A percentile compares a stretch with the other conserved stretches of the same genome.
Evolutionary conservation across 1,284 basidiomycete species (phyloP).

Genomic region (Wallemia hederae): DNA sequence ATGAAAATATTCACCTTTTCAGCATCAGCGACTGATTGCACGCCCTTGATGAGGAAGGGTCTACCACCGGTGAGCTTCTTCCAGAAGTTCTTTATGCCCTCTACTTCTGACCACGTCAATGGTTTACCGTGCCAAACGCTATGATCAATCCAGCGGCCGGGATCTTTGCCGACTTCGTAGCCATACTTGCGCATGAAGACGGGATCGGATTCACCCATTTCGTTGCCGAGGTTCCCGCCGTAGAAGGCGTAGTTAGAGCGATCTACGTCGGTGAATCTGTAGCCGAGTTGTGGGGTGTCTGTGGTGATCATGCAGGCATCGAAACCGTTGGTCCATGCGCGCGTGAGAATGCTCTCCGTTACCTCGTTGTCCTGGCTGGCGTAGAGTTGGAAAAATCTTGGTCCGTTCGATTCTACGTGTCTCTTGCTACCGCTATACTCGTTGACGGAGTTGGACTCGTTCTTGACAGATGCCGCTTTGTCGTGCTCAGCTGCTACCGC

Average conservation of each 20-base stretch:
- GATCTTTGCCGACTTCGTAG: conserved; percentile 19
- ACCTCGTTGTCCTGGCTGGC: conserved; percentile 27
- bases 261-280: conserved; percentile 22
- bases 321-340: conserved; percentile 24
- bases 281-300: conserved; percentile 31
- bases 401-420: conserved; percentile 17
- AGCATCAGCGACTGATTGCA: conserved; percentile 25
- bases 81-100: conserved; percentile 26
- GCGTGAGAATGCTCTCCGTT: conserved; percentile 21
- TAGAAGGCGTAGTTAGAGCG: conserved; percentile 22
- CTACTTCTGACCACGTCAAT: neutral
- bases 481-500: conserved; percentile 36
- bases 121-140: conserved; percentile 23
- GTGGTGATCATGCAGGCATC: conserved; percentile 23
- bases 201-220: conserved; percentile 30
- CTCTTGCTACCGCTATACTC: neutral
- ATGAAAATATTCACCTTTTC: conserved; percentile 21
- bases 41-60: conserved; percentile 28
- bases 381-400: conserved; percentile 54
- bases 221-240: conserved; percentile 18
- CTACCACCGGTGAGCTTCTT: conserved; percentile 25
- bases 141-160: conserved; percentile 26
- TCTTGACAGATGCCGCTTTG: conserved; percentile 16
- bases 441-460: conserved; percentile 16
- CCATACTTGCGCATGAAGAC: conserved; percentile 24